Base-by-base conservation (phyloP, 768 basidiomycete species). In the Gymnopilus dilepis region DNA sequence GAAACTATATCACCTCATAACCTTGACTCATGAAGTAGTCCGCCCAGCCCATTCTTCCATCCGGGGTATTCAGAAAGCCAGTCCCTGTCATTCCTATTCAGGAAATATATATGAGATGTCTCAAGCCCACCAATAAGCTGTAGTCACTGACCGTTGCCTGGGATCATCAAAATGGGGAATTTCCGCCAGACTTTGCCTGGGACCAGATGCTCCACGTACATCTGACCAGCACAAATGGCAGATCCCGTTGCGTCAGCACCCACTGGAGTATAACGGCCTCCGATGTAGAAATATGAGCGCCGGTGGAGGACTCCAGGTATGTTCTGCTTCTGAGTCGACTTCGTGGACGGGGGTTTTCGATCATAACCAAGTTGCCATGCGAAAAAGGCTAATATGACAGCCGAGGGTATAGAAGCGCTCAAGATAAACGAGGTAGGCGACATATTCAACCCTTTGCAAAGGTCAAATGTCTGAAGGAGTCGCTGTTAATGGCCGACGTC, bases 1-100 rank as follows among this genome's bases (percentile, higher is more conserved):
- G 59, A 48, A 17, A n/a, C 26, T 45, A 48, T 13, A 65, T 59
- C 66, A 84, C 84, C 72, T 84, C 83, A 60, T 82, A 84, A 37
- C 83, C 84, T 64, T 80, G 62, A 52, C 74, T 69, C 59, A 85
- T 65, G 57, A 85, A 83, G 68, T 81, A 83, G 70, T 85, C 83
- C n/a, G 80, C 80, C 84, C 84, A 85, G n/a, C 84, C 84, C 9
- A 75, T 67, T 62, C 82, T 74, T 24, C 82, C 82, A 66, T 85
- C 84, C 1, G 84, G 83, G 0, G 84, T 85, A 57, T 83, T 84
- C 43, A 85, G 67, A 67, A 84, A 82, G 56, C 76, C 82, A 15
- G 81, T 78, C 40, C 82, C 84, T 6, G 83, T 83, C 83, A 84
- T 83, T 22, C 79, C 77, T 78, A 34, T 15, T 30, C n/a, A 19